These are phyloP conservation scores for Sphaerosporella brunnea DNA, from an alignment of 495 filamentous ascomycete species.

Conservation along the genomic window DNA sequence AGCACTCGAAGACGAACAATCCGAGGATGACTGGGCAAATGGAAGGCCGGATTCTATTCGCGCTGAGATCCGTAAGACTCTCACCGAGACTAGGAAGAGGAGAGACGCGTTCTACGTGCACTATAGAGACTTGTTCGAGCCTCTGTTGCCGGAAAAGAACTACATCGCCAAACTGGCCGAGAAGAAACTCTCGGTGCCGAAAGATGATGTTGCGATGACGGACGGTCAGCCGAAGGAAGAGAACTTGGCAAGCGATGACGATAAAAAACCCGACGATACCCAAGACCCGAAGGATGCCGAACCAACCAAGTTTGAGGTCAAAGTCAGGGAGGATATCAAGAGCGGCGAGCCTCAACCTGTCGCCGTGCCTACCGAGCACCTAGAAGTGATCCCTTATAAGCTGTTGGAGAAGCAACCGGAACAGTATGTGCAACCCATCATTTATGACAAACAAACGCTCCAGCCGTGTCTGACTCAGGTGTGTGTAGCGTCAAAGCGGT, in stretches of 20 bases:
- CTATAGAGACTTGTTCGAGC: constrained; percentile 36
- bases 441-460: neutral
- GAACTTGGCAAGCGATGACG: neutral
- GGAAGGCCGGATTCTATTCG: constrained; percentile 16
- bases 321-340: neutral
- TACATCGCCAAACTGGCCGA: constrained; percentile 34
- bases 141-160: constrained; percentile 37
- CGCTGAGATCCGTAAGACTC: constrained; percentile 31
- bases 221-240: constrained; percentile 10
- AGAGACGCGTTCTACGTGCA: constrained; percentile 35
- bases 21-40: constrained; percentile 20
- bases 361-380: neutral
- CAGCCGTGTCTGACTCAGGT: constrained; percentile 9
- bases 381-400: constrained; percentile 30
- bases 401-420: constrained; percentile 34
- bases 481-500: constrained; percentile 29
- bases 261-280: no score
- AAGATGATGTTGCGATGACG: constrained; percentile 8
- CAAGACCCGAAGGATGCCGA: no score
- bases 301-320: constrained; percentile 1
- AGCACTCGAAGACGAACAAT: constrained; percentile 30
- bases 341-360: no score
- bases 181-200: constrained; percentile 2
- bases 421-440: constrained; percentile 30
- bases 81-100: constrained; percentile 33